Evolutionary conservation across 1,139 yeast genomes (phyloP).

Genomic region (Kodamaea arcana): DNA sequence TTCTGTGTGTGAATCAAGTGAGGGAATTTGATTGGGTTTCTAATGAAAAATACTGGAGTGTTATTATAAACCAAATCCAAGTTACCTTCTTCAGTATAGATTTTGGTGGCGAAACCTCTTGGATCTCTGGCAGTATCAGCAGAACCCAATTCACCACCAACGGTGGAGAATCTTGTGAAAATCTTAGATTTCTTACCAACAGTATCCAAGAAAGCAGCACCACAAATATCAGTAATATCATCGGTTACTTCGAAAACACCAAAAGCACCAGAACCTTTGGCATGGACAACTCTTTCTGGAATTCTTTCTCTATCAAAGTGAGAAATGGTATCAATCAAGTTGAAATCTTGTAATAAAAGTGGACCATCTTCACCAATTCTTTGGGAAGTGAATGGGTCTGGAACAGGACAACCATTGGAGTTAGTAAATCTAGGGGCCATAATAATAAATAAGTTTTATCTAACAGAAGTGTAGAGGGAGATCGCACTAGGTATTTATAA

Average conservation of each 20-base stretch:
- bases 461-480: neutral
- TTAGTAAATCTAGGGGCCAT: conserved; percentile 53
- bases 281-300: conserved; percentile 89
- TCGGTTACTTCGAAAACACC: conserved; percentile 81
- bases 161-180: conserved; percentile 80
- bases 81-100: conserved; percentile 86
- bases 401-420: conserved; percentile 70
- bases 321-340: conserved; percentile 70
- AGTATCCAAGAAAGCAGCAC: conserved; percentile 65
- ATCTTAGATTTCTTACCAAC: conserved; percentile 74
- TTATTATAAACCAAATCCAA: conserved; percentile 87
- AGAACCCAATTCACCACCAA: conserved; percentile 83
- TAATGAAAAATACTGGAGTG: conserved; percentile 82
- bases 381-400: conserved; percentile 68
- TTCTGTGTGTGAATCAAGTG: conserved; percentile 85
- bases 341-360: conserved; percentile 71
- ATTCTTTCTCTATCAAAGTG: conserved; percentile 86
- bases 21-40: conserved; percentile 87
- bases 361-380: conserved; percentile 75
- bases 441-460: conserved; percentile 1
- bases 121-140: conserved; percentile 90
- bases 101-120: conserved; percentile 79
- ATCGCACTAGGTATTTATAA: conserved; percentile 1
- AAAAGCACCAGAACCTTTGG: conserved; percentile 85
- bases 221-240: conserved; percentile 70